A percentile compares a stretch with the other conserved stretches of the same genome.
Conservation (phyloP, 2,329 filamentous ascomycete genomes). For the Septoria linicola region DNA sequence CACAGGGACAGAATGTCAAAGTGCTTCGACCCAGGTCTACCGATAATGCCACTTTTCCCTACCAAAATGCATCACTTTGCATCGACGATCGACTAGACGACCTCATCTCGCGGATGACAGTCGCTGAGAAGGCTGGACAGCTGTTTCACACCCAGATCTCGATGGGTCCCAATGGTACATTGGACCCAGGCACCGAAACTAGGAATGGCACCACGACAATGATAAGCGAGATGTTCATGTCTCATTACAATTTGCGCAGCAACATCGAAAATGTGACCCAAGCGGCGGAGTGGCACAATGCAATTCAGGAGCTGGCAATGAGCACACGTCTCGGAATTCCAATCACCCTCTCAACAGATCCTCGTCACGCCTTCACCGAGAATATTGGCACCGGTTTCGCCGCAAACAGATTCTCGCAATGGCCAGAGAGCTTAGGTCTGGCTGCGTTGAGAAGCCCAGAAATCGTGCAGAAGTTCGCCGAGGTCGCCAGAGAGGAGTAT, state of each 20-base stretch:
- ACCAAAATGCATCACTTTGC: slow-evolving; percentile 41
- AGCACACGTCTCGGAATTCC: slow-evolving; percentile 52
- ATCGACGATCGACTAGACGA: slow-evolving; percentile 52
- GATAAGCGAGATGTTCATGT: slow-evolving; percentile 41
- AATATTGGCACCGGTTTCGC: slow-evolving; percentile 47
- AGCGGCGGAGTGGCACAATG: slow-evolving; percentile 44
- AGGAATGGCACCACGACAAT: slow-evolving; percentile 34
- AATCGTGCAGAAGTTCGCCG: slow-evolving; percentile 49
- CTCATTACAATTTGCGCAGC: slow-evolving; percentile 51
- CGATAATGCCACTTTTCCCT: slow-evolving; percentile 30
- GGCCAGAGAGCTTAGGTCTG: slow-evolving; percentile 54
- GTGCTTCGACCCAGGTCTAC: background rate
- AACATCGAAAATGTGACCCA: slow-evolving; percentile 42
- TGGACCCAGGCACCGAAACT: slow-evolving; percentile 30
- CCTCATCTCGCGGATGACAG: slow-evolving; percentile 48
- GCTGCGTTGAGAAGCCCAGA: slow-evolving; percentile 50
- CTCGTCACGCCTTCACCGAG: slow-evolving; percentile 48
- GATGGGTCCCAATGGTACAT: slow-evolving; percentile 37
- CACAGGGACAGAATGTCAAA: background rate
- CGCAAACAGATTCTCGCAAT: slow-evolving; percentile 50
- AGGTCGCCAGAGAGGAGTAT: slow-evolving; percentile 52
- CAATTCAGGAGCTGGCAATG: slow-evolving; percentile 45
- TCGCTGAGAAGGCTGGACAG: slow-evolving; percentile 52
- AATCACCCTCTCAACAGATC: slow-evolving; percentile 51
- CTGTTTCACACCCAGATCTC: slow-evolving; percentile 46